Evolutionary conservation across 371 early-diverging fungal genomes (phyloP).

Genomic region (Haplosporangium sp.): DNA sequence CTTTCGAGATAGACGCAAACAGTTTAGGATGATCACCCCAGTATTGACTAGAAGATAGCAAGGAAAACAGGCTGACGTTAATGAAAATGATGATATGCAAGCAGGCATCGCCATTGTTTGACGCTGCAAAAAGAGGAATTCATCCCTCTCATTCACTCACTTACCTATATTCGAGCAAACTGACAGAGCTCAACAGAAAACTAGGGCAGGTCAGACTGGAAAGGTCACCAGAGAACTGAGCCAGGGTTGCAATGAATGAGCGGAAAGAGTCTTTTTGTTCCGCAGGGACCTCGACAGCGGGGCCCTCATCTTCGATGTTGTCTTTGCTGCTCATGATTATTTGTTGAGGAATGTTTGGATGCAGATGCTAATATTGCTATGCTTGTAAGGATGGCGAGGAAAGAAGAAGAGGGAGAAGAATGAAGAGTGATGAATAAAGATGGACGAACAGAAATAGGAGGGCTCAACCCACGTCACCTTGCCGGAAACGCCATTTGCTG

Average conservation of each 20-base stretch:
- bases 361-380: not conserved
- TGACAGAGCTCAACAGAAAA: conserved; percentile 79
- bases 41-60: conserved; percentile 64
- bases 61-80: no score
- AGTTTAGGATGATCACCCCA: conserved; percentile 83
- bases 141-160: conserved; percentile 14
- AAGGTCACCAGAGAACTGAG: conserved; percentile 85
- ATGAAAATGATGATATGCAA: no score
- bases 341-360: not conserved
- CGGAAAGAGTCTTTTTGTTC: conserved; percentile 77
- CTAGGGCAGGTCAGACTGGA: conserved; percentile 84
- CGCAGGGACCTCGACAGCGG: conserved; percentile 63
- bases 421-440: not conserved
- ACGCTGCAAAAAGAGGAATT: conserved; percentile 1
- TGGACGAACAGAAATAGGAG: not conserved
- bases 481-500: no score
- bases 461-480: no score
- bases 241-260: conserved; percentile 76
- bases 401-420: not conserved
- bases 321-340: conserved; percentile 40
- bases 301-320: conserved; percentile 25
- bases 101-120: no score
- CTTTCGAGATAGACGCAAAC: conserved; percentile 69
- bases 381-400: not conserved
- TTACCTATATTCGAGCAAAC: conserved; percentile 84